phyloP scores from a whole-genome alignment of 768 basidiomycete species.

The Termitomyces sp. region DNA sequence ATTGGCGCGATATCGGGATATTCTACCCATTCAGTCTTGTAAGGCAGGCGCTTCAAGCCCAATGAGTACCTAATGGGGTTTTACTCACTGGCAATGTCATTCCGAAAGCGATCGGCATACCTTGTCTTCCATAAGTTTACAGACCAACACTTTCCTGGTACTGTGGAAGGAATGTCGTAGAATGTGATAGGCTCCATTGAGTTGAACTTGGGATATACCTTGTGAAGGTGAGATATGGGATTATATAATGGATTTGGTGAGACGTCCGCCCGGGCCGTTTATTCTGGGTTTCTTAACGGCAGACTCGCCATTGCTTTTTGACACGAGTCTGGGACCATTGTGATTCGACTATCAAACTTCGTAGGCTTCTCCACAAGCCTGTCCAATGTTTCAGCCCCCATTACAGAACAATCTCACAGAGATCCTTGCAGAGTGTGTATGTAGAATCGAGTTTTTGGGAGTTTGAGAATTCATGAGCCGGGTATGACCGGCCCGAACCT shows the following conservation, averaged over 20 bases:
- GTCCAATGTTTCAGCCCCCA: background rate
- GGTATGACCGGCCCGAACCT: background rate
- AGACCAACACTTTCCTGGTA: conserved; percentile 26
- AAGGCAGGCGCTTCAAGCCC: conserved; percentile 28
- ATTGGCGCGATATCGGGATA: conserved; percentile 32
- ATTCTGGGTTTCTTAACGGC: no score
- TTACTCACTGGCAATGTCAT: background rate
- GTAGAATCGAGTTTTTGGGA: no score
- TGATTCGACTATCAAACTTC: background rate
- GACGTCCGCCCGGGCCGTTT: background rate
- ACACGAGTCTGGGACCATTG: background rate
- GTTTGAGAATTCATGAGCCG: background rate
- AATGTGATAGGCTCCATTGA: background rate
- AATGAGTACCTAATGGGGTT: conserved; percentile 17
- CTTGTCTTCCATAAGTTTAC: conserved; percentile 33
- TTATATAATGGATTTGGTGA: background rate
- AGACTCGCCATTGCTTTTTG: background rate
- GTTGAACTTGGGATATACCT: background rate
- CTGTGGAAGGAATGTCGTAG: conserved; percentile 19
- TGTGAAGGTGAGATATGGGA: background rate
- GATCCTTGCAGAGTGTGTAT: background rate
- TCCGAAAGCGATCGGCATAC: conserved; percentile 10
- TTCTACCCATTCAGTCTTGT: conserved; percentile 38
- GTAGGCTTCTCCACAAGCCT: background rate
- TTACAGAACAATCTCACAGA: background rate